Evolutionary conservation across 1,284 basidiomycete species (phyloP).

Genomic region (Melampsora larici-populina): DNA sequence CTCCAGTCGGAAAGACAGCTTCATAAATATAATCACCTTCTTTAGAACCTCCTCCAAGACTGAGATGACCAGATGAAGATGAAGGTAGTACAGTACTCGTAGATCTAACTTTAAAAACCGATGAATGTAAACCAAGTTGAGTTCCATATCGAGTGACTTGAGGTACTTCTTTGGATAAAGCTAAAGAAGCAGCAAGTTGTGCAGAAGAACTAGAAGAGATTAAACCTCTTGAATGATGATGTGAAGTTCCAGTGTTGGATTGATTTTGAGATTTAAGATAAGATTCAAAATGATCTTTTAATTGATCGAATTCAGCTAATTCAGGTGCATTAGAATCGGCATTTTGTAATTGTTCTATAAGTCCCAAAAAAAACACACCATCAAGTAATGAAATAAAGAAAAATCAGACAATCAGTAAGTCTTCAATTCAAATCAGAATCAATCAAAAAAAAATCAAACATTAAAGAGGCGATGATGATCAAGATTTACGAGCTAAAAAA

Average conservation of each 20-base stretch:
- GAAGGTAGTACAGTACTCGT: conserved; percentile 9
- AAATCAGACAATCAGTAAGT: background rate
- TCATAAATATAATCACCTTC: conserved; percentile 26
- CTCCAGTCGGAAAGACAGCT: conserved; percentile 24
- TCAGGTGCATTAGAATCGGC: conserved; percentile 78
- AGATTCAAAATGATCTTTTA: conserved; percentile 92
- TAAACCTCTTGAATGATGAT: conserved; percentile 8
- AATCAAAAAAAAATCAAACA: background rate
- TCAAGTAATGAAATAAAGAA: background rate
- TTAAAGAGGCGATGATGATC: background rate
- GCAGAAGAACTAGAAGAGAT: conserved; percentile 44
- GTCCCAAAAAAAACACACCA: background rate
- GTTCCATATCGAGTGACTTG: conserved; percentile 27
- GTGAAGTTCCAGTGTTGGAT: background rate
- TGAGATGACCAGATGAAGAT: conserved; percentile 5
- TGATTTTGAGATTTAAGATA: conserved; percentile 59
- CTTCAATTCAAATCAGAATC: background rate
- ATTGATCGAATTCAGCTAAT: conserved; percentile 77
- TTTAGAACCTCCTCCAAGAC: conserved; percentile 12
- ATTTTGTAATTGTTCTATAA: conserved; percentile 77
- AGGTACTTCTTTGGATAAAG: conserved; percentile 40
- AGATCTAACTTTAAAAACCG: conserved; percentile 36
- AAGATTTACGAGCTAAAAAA: conserved; percentile 63
- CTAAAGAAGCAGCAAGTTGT: conserved; percentile 52
- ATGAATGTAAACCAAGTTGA: conserved; percentile 34